These are phyloP conservation scores for Paraphoma chrysanthemicola DNA, from an alignment of 2,329 filamentous ascomycete genomes.

Conservation along the genomic window DNA sequence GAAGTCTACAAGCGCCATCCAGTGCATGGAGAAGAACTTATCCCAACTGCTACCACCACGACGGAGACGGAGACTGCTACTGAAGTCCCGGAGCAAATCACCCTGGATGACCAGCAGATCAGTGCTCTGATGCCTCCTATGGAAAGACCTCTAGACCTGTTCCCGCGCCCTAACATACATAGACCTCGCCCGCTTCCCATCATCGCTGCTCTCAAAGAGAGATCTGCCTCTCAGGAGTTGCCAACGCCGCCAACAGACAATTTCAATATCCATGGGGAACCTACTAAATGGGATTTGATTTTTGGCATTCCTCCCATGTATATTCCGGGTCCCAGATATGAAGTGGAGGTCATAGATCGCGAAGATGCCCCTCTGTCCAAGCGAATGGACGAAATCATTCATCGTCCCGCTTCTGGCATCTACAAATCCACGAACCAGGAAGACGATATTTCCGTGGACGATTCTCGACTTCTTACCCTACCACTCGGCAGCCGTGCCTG, in stretches of 20 bases:
- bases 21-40: neutral
- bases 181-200: neutral
- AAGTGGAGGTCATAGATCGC: too few species aligned
- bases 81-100: neutral
- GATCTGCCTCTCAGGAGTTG: neutral
- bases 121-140: neutral
- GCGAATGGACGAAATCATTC: neutral
- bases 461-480: too few species aligned
- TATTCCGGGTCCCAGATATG: neutral
- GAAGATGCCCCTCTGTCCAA: neutral
- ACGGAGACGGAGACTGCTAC: neutral
- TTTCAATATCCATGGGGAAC: neutral
- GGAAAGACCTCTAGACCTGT: neutral
- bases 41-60: neutral
- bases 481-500: too few species aligned
- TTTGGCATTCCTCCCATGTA: neutral
- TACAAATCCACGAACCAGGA: neutral
- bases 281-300: neutral
- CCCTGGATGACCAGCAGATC: neutral
- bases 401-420: neutral
- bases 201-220: neutral
- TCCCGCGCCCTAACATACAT: neutral
- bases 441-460: too few species aligned
- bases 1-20: neutral
- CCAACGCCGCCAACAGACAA: neutral